Conservation (phyloP, 2,329 filamentous ascomycete species). For the Aureobasidium sp. region DNA sequence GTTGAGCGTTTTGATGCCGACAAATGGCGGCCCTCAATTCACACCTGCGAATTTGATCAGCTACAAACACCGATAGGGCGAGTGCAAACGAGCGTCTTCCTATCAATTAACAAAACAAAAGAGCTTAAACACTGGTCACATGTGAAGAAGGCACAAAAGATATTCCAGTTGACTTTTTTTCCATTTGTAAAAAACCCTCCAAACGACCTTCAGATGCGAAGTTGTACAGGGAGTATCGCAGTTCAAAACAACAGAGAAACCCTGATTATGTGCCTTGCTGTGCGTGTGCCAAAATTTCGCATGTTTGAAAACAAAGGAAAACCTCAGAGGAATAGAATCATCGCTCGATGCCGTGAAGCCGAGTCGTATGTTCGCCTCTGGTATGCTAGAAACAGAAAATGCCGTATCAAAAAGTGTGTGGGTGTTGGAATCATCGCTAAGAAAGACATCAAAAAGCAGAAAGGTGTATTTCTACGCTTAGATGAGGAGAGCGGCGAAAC, state of each 20-base stretch:
- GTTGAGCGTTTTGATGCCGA: too few relatives aligned
- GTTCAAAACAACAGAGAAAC: neutral
- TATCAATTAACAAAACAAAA: too few relatives aligned
- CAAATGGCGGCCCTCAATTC: too few relatives aligned
- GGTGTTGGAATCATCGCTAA: neutral
- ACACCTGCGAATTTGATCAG: too few relatives aligned
- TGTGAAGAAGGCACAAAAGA: neutral
- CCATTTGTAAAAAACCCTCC: constrained; percentile 2
- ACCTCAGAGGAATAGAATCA: neutral
- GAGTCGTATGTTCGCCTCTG: neutral
- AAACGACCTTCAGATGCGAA: constrained; percentile 1
- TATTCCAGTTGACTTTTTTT: constrained; percentile 4
- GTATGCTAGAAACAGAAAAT: neutral
- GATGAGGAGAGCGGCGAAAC: constrained; percentile 16
- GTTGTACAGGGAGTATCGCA: neutral
- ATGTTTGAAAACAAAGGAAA: neutral
- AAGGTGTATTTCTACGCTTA: constrained; percentile 7
- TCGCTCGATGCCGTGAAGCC: neutral
- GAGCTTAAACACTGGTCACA: neutral
- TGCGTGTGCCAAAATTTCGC: neutral
- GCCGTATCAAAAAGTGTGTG: neutral
- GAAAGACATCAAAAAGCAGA: constrained; percentile 1
- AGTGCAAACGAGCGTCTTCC: too few relatives aligned
- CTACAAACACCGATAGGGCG: too few relatives aligned
- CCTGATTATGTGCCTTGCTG: constrained; percentile 4